These are phyloP conservation scores for Pisolithus marmoratus DNA, from an alignment of 768 basidiomycete species.

Conservation along the genomic window DNA sequence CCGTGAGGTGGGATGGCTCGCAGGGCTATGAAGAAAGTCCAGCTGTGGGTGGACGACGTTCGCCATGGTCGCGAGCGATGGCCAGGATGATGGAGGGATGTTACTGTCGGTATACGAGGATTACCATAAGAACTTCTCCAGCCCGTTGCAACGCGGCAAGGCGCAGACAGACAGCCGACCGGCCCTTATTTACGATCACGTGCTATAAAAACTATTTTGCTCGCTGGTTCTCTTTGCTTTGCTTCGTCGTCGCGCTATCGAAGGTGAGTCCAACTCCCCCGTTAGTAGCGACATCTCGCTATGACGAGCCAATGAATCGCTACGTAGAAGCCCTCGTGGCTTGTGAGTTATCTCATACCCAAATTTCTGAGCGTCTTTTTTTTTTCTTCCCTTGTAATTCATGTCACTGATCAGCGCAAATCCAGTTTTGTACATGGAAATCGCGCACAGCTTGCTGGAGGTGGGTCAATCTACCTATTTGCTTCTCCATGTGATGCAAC, in stretches of 20 bases:
- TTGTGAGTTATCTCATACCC: constrained; percentile 78
- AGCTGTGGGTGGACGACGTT: constrained; percentile 65
- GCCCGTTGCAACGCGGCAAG: constrained; percentile 5
- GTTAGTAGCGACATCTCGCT: constrained; percentile 9
- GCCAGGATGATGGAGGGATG: constrained; percentile 11
- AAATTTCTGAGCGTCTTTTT: constrained; percentile 72
- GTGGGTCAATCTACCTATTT: constrained; percentile 31
- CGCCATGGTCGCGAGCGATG: constrained; percentile 47
- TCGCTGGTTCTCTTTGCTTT: constrained; percentile 5
- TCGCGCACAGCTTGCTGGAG: neutral
- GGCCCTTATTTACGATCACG: constrained; percentile 33
- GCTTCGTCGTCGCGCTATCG: constrained; percentile 9
- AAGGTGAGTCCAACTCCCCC: constrained; percentile 30
- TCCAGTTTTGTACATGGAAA: too few species aligned
- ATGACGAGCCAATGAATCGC: constrained; percentile 82
- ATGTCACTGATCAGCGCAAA: neutral
- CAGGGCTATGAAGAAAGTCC: constrained; percentile 55
- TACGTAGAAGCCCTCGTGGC: constrained; percentile 71
- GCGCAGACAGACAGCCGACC: constrained; percentile 15
- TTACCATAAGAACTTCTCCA: constrained; percentile 1
- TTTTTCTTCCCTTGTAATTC: constrained; percentile 3
- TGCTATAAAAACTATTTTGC: constrained; percentile 13
- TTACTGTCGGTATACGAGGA: neutral
- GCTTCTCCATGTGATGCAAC: constrained; percentile 49
- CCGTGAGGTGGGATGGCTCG: constrained; percentile 55